These are phyloP conservation scores for Sporothrix brunneoviolacea DNA, from an alignment of 2,329 filamentous ascomycete species.

Conservation along the genomic window DNA sequence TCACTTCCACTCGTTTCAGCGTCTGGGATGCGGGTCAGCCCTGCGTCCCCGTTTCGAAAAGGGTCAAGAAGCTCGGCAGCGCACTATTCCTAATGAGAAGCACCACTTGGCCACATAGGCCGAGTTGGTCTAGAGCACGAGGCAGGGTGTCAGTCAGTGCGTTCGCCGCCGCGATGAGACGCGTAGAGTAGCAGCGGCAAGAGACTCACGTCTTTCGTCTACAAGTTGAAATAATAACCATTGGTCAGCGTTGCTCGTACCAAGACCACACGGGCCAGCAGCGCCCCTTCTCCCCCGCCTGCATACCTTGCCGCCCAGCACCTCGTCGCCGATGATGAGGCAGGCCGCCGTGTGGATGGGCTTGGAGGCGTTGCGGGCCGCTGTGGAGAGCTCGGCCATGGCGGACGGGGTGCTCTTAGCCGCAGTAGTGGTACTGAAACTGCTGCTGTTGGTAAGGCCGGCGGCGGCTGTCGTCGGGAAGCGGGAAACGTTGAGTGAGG, in stretches of 20 bases:
- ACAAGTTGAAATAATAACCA: too few species aligned
- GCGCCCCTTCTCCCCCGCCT: too few species aligned
- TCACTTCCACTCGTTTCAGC: conserved; percentile 82
- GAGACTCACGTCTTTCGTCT: conserved; percentile 19
- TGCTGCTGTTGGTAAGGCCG: too few species aligned
- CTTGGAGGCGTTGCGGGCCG: conserved; percentile 19
- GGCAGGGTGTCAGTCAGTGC: neutral
- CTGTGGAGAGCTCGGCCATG: conserved; percentile 14
- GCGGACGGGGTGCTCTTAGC: neutral
- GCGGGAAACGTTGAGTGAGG: neutral
- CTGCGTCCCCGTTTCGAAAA: too few species aligned
- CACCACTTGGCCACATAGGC: conserved; percentile 59
- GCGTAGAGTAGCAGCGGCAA: neutral
- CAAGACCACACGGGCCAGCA: too few species aligned
- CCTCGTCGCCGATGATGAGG: conserved; percentile 95
- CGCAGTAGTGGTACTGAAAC: neutral
- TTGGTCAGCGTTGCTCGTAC: too few species aligned
- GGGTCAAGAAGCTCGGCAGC: conserved; percentile 30
- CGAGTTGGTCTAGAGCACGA: conserved; percentile 52
- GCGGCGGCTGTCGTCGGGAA: neutral
- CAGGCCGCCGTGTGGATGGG: conserved; percentile 85
- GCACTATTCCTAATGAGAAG: conserved; percentile 54
- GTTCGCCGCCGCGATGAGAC: too few species aligned
- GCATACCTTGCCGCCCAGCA: conserved; percentile 83
- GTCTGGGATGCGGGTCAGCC: neutral